These are phyloP conservation scores for Paraleonurus japonicus DNA, from an alignment of 257 asterid species.

Conservation along the genomic window DNA sequence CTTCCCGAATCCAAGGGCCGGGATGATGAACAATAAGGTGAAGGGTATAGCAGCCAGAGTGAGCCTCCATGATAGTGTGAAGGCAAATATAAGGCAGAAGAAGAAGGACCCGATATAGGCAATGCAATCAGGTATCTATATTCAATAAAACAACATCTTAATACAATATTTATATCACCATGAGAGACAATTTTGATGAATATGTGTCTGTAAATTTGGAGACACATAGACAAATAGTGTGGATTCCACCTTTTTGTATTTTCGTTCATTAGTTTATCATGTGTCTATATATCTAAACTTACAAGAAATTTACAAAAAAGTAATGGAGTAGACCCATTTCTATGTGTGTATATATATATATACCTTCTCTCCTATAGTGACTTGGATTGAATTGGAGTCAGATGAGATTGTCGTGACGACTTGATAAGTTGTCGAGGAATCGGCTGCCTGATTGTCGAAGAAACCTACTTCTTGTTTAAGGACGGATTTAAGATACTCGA, in stretches of 20 bases:
- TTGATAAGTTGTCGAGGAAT: conserved; percentile 68
- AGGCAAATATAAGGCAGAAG: conserved; percentile 70
- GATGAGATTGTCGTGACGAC: conserved; percentile 67
- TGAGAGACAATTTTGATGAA: background rate
- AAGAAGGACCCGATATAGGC: conserved; percentile 81
- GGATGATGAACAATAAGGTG: conserved; percentile 68
- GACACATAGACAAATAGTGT: too few species aligned
- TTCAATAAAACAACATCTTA: background rate
- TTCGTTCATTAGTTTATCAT: too few species aligned
- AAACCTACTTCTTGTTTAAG: conserved; percentile 78
- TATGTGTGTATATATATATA: background rate
- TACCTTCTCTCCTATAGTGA: conserved; percentile 84
- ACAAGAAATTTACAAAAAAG: too few species aligned
- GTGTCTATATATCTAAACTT: background rate
- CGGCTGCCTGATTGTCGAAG: conserved; percentile 73
- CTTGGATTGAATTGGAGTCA: conserved; percentile 66
- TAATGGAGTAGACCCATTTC: too few species aligned
- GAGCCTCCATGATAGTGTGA: conserved; percentile 70
- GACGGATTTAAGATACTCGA: conserved; percentile 81
- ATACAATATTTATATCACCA: too few species aligned
- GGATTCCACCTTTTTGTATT: too few species aligned
- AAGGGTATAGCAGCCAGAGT: conserved; percentile 74
- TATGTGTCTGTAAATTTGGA: too few species aligned
- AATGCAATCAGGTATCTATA: conserved; percentile 76
- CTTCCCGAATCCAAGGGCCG: conserved; percentile 77